These are phyloP conservation scores for Boletus bicolor DNA, from an alignment of 768 basidiomycete genomes.

Conservation along the genomic window DNA sequence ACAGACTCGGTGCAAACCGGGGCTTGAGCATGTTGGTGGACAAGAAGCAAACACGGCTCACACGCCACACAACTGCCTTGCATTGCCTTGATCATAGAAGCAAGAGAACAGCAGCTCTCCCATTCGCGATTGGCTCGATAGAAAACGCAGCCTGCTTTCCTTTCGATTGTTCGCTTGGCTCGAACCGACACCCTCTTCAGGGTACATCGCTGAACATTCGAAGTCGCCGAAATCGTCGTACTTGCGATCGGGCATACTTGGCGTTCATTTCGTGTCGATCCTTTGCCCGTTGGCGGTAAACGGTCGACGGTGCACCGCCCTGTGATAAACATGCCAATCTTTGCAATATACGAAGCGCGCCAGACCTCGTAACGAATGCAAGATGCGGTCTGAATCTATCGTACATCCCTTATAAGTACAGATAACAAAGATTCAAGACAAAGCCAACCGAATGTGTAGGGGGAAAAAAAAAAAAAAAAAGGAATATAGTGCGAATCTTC, in stretches of 20 bases:
- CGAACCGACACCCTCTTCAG: slow-evolving; percentile 38
- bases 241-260: slow-evolving; percentile 28
- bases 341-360: slow-evolving; percentile 2
- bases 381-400: slow-evolving; percentile 16
- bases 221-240: slow-evolving; percentile 34
- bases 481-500: slow-evolving; percentile 2
- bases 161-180: slow-evolving; percentile 13
- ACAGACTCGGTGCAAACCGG: slow-evolving; percentile 6
- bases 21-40: slow-evolving; percentile 19
- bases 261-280: slow-evolving; percentile 19
- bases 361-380: slow-evolving; percentile 2
- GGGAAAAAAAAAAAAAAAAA: background rate
- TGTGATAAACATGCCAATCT: background rate
- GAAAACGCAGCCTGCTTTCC: background rate
- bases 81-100: background rate
- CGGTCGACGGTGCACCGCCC: too few species aligned
- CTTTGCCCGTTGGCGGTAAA: slow-evolving; percentile 15
- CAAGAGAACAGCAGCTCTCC: background rate
- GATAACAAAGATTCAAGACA: slow-evolving; percentile 21
- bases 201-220: slow-evolving; percentile 49
- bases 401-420: slow-evolving; percentile 32
- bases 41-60: too few species aligned
- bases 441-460: background rate
- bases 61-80: background rate
- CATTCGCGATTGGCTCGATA: background rate